A percentile compares a stretch with the other conserved stretches of the same genome.
These are phyloP conservation scores for Clavispora carvajalis DNA, from an alignment of 805 yeast species.

Conservation along the genomic window DNA sequence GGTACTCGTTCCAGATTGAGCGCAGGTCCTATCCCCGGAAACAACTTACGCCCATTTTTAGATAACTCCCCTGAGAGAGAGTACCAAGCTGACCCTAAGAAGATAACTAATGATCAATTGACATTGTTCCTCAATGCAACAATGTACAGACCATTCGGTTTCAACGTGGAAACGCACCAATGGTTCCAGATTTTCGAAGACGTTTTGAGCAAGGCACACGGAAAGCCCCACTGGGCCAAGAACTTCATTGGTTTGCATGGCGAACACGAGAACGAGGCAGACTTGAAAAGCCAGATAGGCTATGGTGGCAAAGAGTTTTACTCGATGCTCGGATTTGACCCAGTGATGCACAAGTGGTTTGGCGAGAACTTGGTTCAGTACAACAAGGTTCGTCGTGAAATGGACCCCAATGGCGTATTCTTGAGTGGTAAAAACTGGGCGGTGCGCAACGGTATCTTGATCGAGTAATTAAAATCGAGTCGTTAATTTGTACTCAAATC, in stretches of 20 bases:
- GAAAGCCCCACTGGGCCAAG: conserved; percentile 99
- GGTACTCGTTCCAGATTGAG: conserved; percentile 45
- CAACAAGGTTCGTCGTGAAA: conserved; percentile 56
- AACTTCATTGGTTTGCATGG: conserved; percentile 66
- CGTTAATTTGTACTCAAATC: too few species aligned
- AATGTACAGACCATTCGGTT: conserved; percentile 88
- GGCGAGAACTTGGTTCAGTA: conserved; percentile 62
- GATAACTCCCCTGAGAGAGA: conserved; percentile 63
- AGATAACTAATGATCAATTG: conserved; percentile 66
- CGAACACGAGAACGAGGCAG: conserved; percentile 30
- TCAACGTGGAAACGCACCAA: conserved; percentile 62
- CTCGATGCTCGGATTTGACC: conserved; percentile 76
- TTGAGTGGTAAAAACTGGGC: conserved; percentile 79
- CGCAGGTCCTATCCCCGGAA: conserved; percentile 82
- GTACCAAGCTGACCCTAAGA: conserved; percentile 40
- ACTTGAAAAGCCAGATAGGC: conserved; percentile 34
- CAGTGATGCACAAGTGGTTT: conserved; percentile 69
- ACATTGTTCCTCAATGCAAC: conserved; percentile 90
- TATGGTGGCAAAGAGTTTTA: conserved; percentile 48
- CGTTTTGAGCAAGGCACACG: conserved; percentile 70
- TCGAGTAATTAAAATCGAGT: too few species aligned
- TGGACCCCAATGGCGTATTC: conserved; percentile 81
- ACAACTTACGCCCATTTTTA: conserved; percentile 70
- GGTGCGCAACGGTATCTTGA: conserved; percentile 66
- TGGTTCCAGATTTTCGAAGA: conserved; percentile 87